These are phyloP conservation scores for Tetraselmis chui DNA, from an alignment of 139 green algal genomes.

Conservation along the genomic window DNA sequence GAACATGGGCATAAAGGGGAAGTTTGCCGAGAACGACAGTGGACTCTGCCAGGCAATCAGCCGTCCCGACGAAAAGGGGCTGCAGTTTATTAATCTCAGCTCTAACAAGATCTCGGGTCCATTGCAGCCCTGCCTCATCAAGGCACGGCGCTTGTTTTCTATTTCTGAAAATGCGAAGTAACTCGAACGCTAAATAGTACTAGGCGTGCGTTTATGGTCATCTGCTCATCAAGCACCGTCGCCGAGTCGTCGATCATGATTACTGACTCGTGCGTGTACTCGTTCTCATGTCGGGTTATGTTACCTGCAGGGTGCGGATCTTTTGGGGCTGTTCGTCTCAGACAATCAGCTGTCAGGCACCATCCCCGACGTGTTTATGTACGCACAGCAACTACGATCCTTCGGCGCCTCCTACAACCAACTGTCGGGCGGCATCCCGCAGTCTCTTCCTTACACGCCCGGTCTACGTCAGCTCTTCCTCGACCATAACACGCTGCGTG, in stretches of 20 bases:
- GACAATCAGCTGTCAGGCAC: background rate
- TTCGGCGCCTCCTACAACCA: background rate
- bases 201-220: too few species aligned
- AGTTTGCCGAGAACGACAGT: background rate
- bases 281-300: too few species aligned
- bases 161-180: too few species aligned
- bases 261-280: too few species aligned
- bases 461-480: background rate
- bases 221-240: too few species aligned
- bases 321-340: background rate
- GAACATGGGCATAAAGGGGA: background rate
- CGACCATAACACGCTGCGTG: background rate
- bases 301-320: background rate
- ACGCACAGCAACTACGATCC: background rate
- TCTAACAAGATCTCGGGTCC: background rate
- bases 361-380: background rate
- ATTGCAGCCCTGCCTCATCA: background rate
- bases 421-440: background rate
- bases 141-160: background rate
- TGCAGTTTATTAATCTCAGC: background rate
- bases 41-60: background rate
- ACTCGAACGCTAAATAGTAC: too few species aligned
- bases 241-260: too few species aligned
- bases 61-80: background rate
- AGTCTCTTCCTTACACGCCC: background rate